Evolutionary conservation across 768 basidiomycete genomes (phyloP).

Genomic region (Chalciporus chontae): DNA sequence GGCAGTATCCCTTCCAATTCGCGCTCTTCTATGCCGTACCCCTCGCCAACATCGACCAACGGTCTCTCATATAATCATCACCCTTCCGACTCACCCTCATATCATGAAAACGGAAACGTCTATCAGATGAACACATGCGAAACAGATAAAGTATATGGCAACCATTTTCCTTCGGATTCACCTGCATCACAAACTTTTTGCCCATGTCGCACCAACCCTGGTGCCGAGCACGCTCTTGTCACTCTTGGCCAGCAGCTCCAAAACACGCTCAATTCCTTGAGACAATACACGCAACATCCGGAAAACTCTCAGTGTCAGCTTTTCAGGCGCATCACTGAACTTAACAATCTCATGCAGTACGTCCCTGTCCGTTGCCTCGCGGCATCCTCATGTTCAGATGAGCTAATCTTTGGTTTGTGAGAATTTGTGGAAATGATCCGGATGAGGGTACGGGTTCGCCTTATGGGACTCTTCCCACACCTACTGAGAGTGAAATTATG

Average conservation of each 20-base stretch:
- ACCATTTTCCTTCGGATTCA: slow-evolving; percentile 30
- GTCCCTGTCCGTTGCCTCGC: slow-evolving; percentile 35
- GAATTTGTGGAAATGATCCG: slow-evolving; percentile 49
- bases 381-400: slow-evolving; percentile 32
- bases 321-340: slow-evolving; percentile 56
- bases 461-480: slow-evolving; percentile 54
- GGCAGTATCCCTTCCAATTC: slow-evolving; percentile 27
- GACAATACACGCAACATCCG: slow-evolving; percentile 60
- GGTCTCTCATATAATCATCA: slow-evolving; percentile 32
- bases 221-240: slow-evolving; percentile 54
- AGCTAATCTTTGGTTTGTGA: slow-evolving; percentile 30
- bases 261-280: slow-evolving; percentile 49
- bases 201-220: slow-evolving; percentile 61
- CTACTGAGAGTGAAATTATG: slow-evolving; percentile 59
- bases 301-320: slow-evolving; percentile 51
- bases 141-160: slow-evolving; percentile 32
- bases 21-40: slow-evolving; percentile 32
- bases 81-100: slow-evolving; percentile 30
- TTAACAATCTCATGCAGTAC: slow-evolving; percentile 64
- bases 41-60: slow-evolving; percentile 33
- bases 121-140: slow-evolving; percentile 36
- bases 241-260: slow-evolving; percentile 63
- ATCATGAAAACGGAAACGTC: slow-evolving; percentile 34
- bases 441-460: slow-evolving; percentile 44
- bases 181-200: slow-evolving; percentile 45